A percentile compares a stretch with the other conserved stretches of the same genome.
These are phyloP conservation scores for Rhizoclosmatium sp. DNA, from an alignment of 192 early-diverging fungal genomes.

Conservation along the genomic window DNA sequence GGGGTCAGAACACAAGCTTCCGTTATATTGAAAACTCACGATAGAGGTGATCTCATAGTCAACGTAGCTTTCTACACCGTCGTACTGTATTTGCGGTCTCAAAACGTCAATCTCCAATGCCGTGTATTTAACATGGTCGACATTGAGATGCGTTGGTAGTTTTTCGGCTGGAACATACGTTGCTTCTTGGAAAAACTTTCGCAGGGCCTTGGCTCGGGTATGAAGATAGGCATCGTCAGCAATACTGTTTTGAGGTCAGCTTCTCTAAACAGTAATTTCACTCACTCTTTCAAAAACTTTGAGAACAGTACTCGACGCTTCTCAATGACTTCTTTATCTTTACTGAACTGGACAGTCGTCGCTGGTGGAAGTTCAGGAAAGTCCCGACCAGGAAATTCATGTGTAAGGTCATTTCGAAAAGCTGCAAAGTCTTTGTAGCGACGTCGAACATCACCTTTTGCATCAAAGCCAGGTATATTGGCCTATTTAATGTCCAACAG, in stretches of 20 bases:
- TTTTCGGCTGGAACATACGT: not conserved
- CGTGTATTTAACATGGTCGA: no score
- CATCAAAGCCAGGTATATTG: not conserved
- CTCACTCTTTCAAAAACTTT: not conserved
- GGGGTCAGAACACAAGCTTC: no score
- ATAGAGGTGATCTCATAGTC: no score
- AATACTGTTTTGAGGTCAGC: not conserved
- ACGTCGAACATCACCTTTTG: not conserved
- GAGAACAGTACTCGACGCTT: not conserved
- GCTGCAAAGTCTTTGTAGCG: constrained; percentile 15
- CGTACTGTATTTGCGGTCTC: no score
- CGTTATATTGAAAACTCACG: no score
- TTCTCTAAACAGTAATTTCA: not conserved
- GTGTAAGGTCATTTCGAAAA: constrained; percentile 1
- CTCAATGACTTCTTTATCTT: not conserved
- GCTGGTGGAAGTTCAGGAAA: not conserved
- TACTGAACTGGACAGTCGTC: not conserved
- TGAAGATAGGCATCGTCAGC: not conserved
- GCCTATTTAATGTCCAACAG: not conserved
- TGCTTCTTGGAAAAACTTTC: not conserved
- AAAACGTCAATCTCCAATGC: no score
- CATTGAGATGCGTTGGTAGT: no score
- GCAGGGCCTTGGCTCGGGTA: not conserved
- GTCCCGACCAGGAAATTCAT: constrained; percentile 11
- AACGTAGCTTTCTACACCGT: no score